These are phyloP conservation scores for Favolaschia claudopus DNA, from an alignment of 768 basidiomycete species.

Conservation along the genomic window DNA sequence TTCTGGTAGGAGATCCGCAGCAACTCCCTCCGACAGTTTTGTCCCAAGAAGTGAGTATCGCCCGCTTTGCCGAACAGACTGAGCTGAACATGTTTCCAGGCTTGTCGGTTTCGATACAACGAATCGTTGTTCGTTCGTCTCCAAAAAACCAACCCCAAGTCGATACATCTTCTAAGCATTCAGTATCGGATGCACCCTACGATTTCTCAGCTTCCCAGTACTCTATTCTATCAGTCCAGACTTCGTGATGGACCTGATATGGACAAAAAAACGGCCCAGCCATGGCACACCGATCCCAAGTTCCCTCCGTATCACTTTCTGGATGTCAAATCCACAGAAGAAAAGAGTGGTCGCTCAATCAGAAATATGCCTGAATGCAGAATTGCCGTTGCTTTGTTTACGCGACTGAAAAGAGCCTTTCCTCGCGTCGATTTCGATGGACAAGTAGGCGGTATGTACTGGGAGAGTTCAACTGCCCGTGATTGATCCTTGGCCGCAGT, in stretches of 20 bases:
- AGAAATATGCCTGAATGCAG: constrained; percentile 79
- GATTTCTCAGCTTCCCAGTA: constrained; percentile 89
- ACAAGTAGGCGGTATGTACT: constrained; percentile 47
- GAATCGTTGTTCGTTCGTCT: constrained; percentile 94
- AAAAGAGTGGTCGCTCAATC: constrained; percentile 70
- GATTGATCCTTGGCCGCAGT: constrained; percentile 64
- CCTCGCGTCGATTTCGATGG: constrained; percentile 50
- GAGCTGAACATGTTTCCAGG: constrained; percentile 47
- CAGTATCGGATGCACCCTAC: constrained; percentile 99
- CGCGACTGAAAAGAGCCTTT: constrained; percentile 72
- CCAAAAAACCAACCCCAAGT: constrained; percentile 78
- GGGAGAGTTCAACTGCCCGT: neutral
- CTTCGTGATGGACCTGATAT: constrained; percentile 90
- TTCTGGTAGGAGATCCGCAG: constrained; percentile 96
- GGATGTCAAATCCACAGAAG: constrained; percentile 82
- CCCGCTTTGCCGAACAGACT: neutral
- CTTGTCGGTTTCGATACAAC: constrained; percentile 77
- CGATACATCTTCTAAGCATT: constrained; percentile 93
- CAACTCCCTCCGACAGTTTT: constrained; percentile 92
- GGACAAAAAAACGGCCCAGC: constrained; percentile 79
- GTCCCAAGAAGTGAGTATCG: constrained; percentile 49
- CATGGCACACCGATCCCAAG: constrained; percentile 83
- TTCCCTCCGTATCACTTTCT: constrained; percentile 92
- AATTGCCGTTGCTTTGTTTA: constrained; percentile 80
- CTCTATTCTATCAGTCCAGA: constrained; percentile 82